These are phyloP conservation scores for Dactylellina sp. DNA, from an alignment of 2,329 filamentous ascomycete genomes.

Conservation along the genomic window DNA sequence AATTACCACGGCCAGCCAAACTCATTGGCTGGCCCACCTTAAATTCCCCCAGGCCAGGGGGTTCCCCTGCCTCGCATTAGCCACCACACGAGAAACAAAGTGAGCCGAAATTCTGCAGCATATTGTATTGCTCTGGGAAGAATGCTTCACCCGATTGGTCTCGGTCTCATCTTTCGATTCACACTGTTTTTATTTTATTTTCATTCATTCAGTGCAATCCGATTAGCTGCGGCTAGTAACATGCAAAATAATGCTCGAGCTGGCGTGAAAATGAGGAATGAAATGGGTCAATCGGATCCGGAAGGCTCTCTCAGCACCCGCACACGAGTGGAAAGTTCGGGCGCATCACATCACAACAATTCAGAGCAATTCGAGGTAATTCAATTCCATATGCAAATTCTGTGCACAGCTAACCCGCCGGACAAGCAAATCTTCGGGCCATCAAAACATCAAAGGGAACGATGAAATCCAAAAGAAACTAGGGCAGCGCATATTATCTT, in stretches of 20 bases:
- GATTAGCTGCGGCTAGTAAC: slow-evolving; percentile 9
- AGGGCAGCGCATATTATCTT: slow-evolving; percentile 33
- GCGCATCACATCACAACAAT: slow-evolving; percentile 20
- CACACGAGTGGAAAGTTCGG: slow-evolving; percentile 41
- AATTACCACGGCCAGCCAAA: slow-evolving; percentile 34
- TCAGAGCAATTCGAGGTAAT: slow-evolving; percentile 19
- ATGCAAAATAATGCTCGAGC: slow-evolving; percentile 15
- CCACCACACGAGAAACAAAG: too few relatives aligned
- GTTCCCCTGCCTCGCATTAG: slow-evolving; percentile 19
- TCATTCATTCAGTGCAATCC: neutral
- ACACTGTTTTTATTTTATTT: too few relatives aligned
- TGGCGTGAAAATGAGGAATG: slow-evolving; percentile 14
- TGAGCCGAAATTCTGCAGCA: too few relatives aligned
- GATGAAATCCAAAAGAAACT: slow-evolving; percentile 12
- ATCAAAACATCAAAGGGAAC: slow-evolving; percentile 22
- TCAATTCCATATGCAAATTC: slow-evolving; percentile 57
- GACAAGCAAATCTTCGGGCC: slow-evolving; percentile 36
- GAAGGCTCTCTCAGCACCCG: slow-evolving; percentile 14
- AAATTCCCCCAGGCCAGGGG: slow-evolving; percentile 45
- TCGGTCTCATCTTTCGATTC: neutral
- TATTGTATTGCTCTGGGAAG: too few relatives aligned
- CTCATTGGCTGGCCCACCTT: slow-evolving; percentile 31
- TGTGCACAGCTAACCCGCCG: slow-evolving; percentile 53
- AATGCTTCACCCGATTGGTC: neutral
- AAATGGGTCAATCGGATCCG: neutral